These are phyloP conservation scores for Dioszegia aurantiaca DNA, from an alignment of 768 basidiomycete species.

Conservation along the genomic window DNA sequence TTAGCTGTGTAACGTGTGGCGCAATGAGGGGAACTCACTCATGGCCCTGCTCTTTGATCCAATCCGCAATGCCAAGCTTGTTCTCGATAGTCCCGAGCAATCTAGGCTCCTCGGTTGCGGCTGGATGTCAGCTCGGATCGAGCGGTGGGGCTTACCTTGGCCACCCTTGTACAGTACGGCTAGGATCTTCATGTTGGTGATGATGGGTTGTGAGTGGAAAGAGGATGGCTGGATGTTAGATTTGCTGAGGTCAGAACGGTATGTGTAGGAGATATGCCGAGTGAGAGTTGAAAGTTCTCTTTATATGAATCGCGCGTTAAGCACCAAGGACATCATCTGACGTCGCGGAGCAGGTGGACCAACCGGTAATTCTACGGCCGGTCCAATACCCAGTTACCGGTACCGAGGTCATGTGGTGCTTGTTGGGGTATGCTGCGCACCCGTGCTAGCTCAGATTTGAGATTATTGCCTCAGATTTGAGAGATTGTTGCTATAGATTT, in stretches of 20 bases:
- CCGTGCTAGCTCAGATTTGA: too few relatives aligned
- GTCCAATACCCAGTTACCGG: too few relatives aligned
- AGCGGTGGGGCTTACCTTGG: slow-evolving; percentile 20
- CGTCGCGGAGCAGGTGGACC: too few relatives aligned
- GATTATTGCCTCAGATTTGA: too few relatives aligned
- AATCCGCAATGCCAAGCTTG: slow-evolving; percentile 70
- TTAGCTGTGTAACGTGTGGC: not conserved
- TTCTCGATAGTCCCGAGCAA: slow-evolving; percentile 52
- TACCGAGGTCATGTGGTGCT: too few relatives aligned
- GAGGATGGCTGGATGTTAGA: not conserved
- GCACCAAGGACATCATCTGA: too few relatives aligned
- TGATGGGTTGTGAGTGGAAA: not conserved
- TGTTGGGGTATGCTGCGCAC: too few relatives aligned
- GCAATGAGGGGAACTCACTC: slow-evolving; percentile 56
- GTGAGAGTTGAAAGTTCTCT: too few relatives aligned
- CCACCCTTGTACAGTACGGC: slow-evolving; percentile 41
- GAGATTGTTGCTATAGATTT: too few relatives aligned
- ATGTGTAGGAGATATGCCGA: too few relatives aligned
- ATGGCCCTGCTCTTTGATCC: slow-evolving; percentile 70
- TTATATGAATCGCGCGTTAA: too few relatives aligned
- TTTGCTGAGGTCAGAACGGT: not conserved
- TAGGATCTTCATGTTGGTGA: slow-evolving; percentile 20
- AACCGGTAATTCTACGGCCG: too few relatives aligned
- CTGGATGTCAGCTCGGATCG: slow-evolving; percentile 10
- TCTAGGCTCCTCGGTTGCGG: slow-evolving; percentile 48